Evolutionary conservation across 768 basidiomycete genomes (phyloP), one percentile per base, ranked within the genome.

Genomic region (Coprinopsis sp.): DNA sequence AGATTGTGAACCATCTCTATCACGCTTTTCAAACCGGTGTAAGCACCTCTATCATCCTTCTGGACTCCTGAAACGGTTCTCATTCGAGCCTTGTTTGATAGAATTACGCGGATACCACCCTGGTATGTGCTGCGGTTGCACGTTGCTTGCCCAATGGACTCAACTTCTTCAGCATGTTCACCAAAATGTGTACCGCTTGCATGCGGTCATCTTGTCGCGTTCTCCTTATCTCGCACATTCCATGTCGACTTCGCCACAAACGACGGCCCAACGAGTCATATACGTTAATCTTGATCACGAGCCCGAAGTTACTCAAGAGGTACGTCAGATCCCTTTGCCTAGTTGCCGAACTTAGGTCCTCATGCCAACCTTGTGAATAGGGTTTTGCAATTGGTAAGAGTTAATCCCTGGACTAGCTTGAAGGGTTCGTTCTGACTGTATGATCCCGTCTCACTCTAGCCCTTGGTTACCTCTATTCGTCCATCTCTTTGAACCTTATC

Each of bases 171-270:
- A 89, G 84, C 85, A 86, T 69, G 80, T 86, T 47, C 78, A 82
- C 59, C 79, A 84, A 72, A 78, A 78, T 64, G 70, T 74, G 50
- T 91, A 89, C 64, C 79, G 81, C 45, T 77, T 91, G 28, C 87
- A 92, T 68, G 80, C 84, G 52, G 86, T 94, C 64, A 84, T 93
- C 54, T 73, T 94, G 51, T 88, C 90, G 50, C 84, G 85, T 44
- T 92, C 91, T 25, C 91, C 92, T 29, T 88, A 81, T 66, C 78
- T 94, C 58, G 87, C 85, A 31, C 89, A 91, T 63, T 73, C 91
- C 54, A 89, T 95, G 84, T 86, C 84, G 46, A 87, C 85, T 39
- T 82, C 84, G 27, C 82, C 83, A 21, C 82, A 81, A 67, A 68
- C 72, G 29, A 73, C 73, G 49, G 82, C 77, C 12, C 81, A 82